A percentile compares a stretch with the other conserved stretches of the same genome.
Conservation (phyloP, 1,284 basidiomycete species). For the Rugiboletus extremiorientalis region DNA sequence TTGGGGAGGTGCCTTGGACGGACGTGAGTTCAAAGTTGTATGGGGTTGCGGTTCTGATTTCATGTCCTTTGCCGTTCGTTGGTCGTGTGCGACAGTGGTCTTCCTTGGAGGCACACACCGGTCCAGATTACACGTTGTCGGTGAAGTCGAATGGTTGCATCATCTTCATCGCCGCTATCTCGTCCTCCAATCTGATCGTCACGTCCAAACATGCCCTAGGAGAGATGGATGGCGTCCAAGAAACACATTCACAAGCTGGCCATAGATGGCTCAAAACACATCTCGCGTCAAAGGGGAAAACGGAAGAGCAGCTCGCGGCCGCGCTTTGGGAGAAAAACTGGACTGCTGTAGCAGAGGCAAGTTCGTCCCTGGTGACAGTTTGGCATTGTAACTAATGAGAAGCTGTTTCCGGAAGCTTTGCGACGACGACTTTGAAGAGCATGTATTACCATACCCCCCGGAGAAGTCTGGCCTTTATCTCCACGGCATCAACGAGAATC, state of each 20-base stretch:
- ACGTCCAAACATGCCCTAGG: constrained; percentile 94
- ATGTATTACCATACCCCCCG: constrained; percentile 83
- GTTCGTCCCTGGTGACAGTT: constrained; percentile 17
- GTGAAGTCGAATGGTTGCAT: constrained; percentile 98
- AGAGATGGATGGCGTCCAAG: constrained; percentile 33
- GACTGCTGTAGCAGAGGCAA: constrained; percentile 90
- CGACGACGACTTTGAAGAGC: constrained; percentile 97
- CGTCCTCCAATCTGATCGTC: constrained; percentile 73
- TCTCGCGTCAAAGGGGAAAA: constrained; percentile 62
- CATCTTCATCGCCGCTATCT: constrained; percentile 92
- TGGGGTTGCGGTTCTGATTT: too few species aligned
- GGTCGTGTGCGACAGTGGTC: constrained; percentile 94
- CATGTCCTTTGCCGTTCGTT: too few species aligned
- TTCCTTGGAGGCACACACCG: constrained; percentile 69
- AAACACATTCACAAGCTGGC: constrained; percentile 78
- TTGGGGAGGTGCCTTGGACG: constrained; percentile 94
- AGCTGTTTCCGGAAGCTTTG: constrained; percentile 67
- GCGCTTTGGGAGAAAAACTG: constrained; percentile 81
- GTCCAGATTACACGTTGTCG: constrained; percentile 84
- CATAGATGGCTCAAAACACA: constrained; percentile 84
- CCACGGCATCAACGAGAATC: constrained; percentile 85
- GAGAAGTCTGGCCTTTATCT: constrained; percentile 91
- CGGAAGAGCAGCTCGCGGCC: constrained; percentile 72
- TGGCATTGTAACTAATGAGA: constrained; percentile 37
- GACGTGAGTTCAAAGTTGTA: too few species aligned